Conservation (phyloP, 202 grass and related monocot genomes). For the Zoysia matrella region DNA sequence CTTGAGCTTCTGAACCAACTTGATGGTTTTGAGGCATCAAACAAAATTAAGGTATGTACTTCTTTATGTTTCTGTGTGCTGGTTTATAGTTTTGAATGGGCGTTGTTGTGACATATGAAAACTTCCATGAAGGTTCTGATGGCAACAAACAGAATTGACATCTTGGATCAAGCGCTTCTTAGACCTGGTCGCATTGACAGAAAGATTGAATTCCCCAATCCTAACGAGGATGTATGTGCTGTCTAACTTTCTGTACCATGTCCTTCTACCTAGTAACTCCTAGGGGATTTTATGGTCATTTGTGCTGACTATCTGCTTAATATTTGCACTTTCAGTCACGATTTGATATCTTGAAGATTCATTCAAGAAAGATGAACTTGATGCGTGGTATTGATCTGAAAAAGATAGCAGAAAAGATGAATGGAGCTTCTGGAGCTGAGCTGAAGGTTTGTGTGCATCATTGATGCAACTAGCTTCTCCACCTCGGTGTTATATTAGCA, state of each 20-base stretch:
- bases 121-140: slow-evolving; percentile 77
- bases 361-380: slow-evolving; percentile 99
- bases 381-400: slow-evolving; percentile 99
- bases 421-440: slow-evolving; percentile 71
- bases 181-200: slow-evolving; percentile 98
- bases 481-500: background rate
- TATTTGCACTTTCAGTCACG: slow-evolving; percentile 68
- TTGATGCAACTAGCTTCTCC: background rate
- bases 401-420: slow-evolving; percentile 66
- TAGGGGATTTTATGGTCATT: slow-evolving; percentile 19
- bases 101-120: slow-evolving; percentile 32
- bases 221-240: slow-evolving; percentile 83
- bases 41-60: slow-evolving; percentile 87
- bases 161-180: slow-evolving; percentile 94
- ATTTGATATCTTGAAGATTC: slow-evolving; percentile 98
- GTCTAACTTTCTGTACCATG: background rate
- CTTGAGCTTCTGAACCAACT: too few relatives aligned
- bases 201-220: slow-evolving; percentile 99
- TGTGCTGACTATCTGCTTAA: slow-evolving; percentile 32
- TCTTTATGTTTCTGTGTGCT: slow-evolving; percentile 14
- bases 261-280: background rate
- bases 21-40: slow-evolving; percentile 76
- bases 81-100: slow-evolving; percentile 5
- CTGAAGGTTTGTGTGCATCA: slow-evolving; percentile 68
- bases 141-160: slow-evolving; percentile 99